Evolutionary conservation across 2,329 filamentous ascomycete species (phyloP).

Genomic region (Didymella arachidicola): DNA sequence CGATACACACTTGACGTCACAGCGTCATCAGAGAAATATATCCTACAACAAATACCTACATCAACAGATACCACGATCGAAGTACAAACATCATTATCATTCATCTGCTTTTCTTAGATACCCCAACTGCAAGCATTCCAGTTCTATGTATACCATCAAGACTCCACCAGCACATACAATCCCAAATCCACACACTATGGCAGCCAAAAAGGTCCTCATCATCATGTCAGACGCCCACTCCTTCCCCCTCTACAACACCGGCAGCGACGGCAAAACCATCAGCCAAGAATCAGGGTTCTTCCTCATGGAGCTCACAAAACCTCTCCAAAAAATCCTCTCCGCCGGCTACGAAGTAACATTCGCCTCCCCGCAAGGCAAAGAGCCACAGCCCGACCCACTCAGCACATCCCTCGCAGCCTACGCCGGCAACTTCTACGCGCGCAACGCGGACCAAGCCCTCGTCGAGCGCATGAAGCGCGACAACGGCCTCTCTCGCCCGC

Average conservation of each 20-base stretch:
- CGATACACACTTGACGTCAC: constrained; percentile 15
- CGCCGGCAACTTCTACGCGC: constrained; percentile 58
- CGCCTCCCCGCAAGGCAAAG: constrained; percentile 54
- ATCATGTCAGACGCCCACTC: constrained; percentile 55
- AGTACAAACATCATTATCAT: not conserved
- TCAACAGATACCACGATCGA: not conserved
- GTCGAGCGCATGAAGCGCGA: constrained; percentile 57
- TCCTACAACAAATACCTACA: constrained; percentile 3
- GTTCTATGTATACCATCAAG: not conserved
- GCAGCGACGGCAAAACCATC: constrained; percentile 35
- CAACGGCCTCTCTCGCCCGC: constrained; percentile 53
- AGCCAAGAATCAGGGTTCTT: constrained; percentile 43
- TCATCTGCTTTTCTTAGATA: not conserved
- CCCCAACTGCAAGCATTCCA: not conserved
- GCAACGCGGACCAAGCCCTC: constrained; percentile 51
- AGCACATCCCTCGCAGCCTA: constrained; percentile 54
- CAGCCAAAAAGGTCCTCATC: constrained; percentile 55
- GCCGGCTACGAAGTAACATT: constrained; percentile 55
- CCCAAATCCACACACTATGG: constrained; percentile 20
- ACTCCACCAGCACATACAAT: not conserved
- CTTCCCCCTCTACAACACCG: constrained; percentile 39
- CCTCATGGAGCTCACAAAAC: constrained; percentile 46
- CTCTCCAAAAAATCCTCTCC: constrained; percentile 39
- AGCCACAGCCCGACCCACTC: constrained; percentile 54
- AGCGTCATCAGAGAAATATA: constrained; percentile 3